These are phyloP conservation scores for Aspergillus taichungensis DNA, from an alignment of 495 filamentous ascomycete species.

Conservation along the genomic window DNA sequence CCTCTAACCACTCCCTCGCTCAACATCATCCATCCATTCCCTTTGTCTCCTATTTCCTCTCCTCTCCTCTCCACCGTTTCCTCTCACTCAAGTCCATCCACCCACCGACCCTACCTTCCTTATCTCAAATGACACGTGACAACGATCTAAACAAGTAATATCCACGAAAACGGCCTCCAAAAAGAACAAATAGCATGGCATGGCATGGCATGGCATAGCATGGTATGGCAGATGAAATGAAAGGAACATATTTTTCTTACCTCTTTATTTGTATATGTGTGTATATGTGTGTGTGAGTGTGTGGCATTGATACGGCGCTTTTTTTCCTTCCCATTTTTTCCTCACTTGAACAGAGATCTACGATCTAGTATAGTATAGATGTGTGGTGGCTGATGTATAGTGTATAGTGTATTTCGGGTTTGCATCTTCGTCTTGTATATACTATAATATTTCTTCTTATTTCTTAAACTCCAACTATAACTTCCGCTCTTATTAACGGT, in stretches of 20 bases:
- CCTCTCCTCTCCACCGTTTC: conserved; percentile 4
- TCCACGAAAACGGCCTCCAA: conserved; percentile 2
- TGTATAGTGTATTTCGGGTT: no score
- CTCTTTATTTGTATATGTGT: conserved; percentile 2
- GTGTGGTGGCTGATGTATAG: no score
- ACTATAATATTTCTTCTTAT: no score
- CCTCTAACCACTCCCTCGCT: not conserved
- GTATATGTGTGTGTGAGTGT: conserved; percentile 7
- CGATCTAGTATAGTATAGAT: no score
- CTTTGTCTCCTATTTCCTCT: conserved; percentile 5
- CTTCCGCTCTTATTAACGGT: no score
- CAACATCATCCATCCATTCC: not conserved
- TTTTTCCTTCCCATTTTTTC: not conserved
- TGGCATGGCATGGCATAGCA: no score
- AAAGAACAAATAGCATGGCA: conserved; percentile 1
- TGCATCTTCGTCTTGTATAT: no score
- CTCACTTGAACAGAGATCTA: no score
- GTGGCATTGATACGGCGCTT: not conserved
- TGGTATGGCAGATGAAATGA: no score
- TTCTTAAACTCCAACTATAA: no score
- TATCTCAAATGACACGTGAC: conserved; percentile 7
- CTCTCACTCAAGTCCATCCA: not conserved
- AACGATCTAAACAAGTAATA: conserved; percentile 8
- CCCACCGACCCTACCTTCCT: not conserved
- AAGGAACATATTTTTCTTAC: not conserved